Base-by-base conservation (phyloP, 106 monocot species). In the Phalaenopsis aphrodite region DNA sequence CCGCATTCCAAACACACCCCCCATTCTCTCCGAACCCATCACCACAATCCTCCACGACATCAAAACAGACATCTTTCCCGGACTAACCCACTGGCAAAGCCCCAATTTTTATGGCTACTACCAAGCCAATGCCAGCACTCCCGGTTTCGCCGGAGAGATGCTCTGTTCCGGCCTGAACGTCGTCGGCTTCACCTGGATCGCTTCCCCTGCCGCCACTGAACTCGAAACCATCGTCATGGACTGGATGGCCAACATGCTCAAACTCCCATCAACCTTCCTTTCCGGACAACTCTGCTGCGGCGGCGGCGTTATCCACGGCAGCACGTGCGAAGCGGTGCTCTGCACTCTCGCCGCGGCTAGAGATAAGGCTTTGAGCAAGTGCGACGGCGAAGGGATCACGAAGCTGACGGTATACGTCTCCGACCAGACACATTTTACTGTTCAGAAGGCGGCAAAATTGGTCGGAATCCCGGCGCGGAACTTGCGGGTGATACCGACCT, bases 141-240 rank as follows among this genome's bases (percentile, higher is more conserved):
- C 90, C 36, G 90, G 87, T 5, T 83, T 90, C 76, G 68, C 84
- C 1, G 89, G 89, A 2, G 89, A 86, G 86, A 82, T 89, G 82
- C 89, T 89, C 17, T 79, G 84, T 74, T 61, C 84, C 36, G 86
- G 82, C 17, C 72, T 89, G 11, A 89, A 89, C 77, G 49, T 82
- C 19, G 86, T 89, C 1, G 89, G 84, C 1, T 86, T 89, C 77
- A 86, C 56, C 79, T 91, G 91, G 91, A 75, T 91, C 72, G 12
- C 92, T 0, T 88, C 92, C 36, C 92, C 89, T 5, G 92, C 92
- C 48, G 86, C 82, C 8, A 89, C 92, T 36, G 89, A 92, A 84
- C 87, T 92, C 8, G 92, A 89, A 68, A 49, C 52, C 66, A 85
- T 87, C 46, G 84, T 87, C 55, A 80, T 85, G 65, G 87, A 89